These are phyloP conservation scores for Fusarium musae DNA, from an alignment of 2,329 filamentous ascomycete genomes.

Conservation along the genomic window DNA sequence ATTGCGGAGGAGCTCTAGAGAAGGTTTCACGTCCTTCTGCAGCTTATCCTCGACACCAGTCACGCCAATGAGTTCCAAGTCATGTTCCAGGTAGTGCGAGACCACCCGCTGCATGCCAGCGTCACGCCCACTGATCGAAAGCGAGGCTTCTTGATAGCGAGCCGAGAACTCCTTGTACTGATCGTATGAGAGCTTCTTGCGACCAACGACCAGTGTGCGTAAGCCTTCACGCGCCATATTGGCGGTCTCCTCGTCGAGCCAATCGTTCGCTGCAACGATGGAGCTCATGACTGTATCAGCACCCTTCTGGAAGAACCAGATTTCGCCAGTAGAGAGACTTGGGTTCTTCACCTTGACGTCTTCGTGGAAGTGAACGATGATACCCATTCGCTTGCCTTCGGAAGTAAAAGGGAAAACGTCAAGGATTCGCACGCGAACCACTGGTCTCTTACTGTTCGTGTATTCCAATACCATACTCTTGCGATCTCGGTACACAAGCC, in stretches of 20 bases:
- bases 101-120: conserved; percentile 83
- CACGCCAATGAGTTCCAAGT: conserved; percentile 93
- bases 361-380: conserved; percentile 87
- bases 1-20: conserved; percentile 92
- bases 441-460: conserved; percentile 75
- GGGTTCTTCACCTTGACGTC: conserved; percentile 60
- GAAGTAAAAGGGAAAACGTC: conserved; percentile 98
- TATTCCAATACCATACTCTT: conserved; percentile 86
- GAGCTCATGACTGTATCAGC: conserved; percentile 98
- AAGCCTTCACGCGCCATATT: conserved; percentile 99
- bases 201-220: conserved; percentile 92
- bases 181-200: conserved; percentile 81
- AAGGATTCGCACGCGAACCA: conserved; percentile 87
- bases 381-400: conserved; percentile 97
- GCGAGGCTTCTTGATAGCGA: conserved; percentile 80
- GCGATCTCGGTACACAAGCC: conserved; percentile 85
- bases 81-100: conserved; percentile 82
- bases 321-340: conserved; percentile 73
- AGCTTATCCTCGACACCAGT: conserved; percentile 98
- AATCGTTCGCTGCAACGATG: conserved; percentile 96
- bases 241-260: conserved; percentile 98
- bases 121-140: conserved; percentile 84
- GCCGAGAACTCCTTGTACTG: conserved; percentile 84
- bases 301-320: conserved; percentile 99
- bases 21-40: conserved; percentile 94